phyloP scores from a whole-genome alignment of 2,329 filamentous ascomycete species.

The Xylariales sp. region DNA sequence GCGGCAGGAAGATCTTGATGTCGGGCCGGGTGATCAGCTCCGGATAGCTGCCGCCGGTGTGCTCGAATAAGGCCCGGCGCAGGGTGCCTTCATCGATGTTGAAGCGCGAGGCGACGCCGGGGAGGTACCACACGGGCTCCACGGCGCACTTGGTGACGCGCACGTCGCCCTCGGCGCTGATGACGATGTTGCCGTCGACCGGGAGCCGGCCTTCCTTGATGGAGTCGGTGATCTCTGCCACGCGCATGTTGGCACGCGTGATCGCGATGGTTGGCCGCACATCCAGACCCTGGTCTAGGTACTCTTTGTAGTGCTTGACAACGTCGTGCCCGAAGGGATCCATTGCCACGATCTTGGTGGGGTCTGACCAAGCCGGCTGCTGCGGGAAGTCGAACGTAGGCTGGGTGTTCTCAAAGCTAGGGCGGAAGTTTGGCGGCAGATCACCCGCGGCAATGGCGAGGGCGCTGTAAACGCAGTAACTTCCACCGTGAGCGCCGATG shows the following conservation, averaged over 20 bases:
- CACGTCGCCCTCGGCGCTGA: conserved; percentile 79
- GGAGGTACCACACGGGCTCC: conserved; percentile 88
- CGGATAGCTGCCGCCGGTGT: conserved; percentile 93
- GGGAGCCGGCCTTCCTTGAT: background rate
- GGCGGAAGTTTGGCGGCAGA: too few relatives aligned
- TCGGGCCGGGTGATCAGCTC: conserved; percentile 93
- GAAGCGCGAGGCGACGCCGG: conserved; percentile 86
- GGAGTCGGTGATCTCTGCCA: too few relatives aligned
- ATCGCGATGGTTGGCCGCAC: conserved; percentile 88
- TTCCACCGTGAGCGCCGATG: conserved; percentile 63
- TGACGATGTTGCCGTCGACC: conserved; percentile 81
- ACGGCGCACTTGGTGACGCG: conserved; percentile 96
- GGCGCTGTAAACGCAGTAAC: conserved; percentile 93
- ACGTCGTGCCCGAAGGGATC: conserved; percentile 89
- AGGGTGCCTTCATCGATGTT: conserved; percentile 89
- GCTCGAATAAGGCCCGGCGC: conserved; percentile 84
- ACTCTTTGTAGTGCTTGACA: too few relatives aligned
- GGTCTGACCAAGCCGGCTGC: conserved; percentile 83
- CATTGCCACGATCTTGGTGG: conserved; percentile 97
- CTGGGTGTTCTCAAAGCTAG: conserved; percentile 76
- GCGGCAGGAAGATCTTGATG: conserved; percentile 92
- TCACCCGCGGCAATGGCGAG: conserved; percentile 85
- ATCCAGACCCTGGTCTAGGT: conserved; percentile 56
- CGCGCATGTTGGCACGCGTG: conserved; percentile 89
- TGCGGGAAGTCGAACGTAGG: conserved; percentile 86